Percentiles rank a stretch among this genome's conserved stretches.
These are phyloP conservation scores for Metschnikowia rubicola DNA, from an alignment of 805 yeast genomes.

Conservation along the genomic window DNA sequence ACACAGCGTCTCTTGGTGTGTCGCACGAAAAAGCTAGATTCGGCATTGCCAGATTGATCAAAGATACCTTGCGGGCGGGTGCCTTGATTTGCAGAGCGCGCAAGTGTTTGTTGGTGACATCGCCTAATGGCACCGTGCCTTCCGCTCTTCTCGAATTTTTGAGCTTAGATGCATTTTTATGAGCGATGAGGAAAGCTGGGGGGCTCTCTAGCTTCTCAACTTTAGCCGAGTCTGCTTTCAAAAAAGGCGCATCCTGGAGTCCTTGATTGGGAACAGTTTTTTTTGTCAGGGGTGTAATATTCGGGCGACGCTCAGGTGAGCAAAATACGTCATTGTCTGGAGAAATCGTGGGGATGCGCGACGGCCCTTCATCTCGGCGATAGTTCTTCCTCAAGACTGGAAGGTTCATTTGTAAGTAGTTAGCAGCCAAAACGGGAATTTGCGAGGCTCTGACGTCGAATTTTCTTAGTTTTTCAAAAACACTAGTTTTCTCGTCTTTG, in stretches of 20 bases:
- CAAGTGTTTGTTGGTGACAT: constrained; percentile 3
- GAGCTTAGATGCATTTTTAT: neutral
- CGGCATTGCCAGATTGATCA: constrained; percentile 17
- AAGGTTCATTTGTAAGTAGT: constrained; percentile 20
- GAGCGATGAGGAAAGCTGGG: constrained; percentile 8
- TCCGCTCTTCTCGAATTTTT: neutral
- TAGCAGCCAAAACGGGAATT: constrained; percentile 26
- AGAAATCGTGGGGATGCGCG: constrained; percentile 29
- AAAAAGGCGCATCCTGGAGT: constrained; percentile 2
- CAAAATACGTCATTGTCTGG: constrained; percentile 30
- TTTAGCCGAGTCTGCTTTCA: constrained; percentile 1
- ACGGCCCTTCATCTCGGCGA: constrained; percentile 4
- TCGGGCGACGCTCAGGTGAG: constrained; percentile 19
- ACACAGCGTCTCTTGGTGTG: neutral
- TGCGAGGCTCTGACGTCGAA: constrained; percentile 10
- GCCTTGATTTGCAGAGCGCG: constrained; percentile 2
- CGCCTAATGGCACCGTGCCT: neutral
- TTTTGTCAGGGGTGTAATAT: neutral
- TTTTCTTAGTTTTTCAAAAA: neutral
- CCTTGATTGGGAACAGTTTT: neutral
- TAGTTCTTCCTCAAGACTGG: constrained; percentile 25
- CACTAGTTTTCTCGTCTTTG: neutral
- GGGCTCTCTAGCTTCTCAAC: constrained; percentile 6
- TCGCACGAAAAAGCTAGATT: constrained; percentile 14
- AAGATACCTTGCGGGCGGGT: constrained; percentile 11